A percentile compares a stretch with the other conserved stretches of the same genome.
Evolutionary conservation across 116 monocot genomes (phyloP).

Genomic region (Posidonia oceanica): DNA sequence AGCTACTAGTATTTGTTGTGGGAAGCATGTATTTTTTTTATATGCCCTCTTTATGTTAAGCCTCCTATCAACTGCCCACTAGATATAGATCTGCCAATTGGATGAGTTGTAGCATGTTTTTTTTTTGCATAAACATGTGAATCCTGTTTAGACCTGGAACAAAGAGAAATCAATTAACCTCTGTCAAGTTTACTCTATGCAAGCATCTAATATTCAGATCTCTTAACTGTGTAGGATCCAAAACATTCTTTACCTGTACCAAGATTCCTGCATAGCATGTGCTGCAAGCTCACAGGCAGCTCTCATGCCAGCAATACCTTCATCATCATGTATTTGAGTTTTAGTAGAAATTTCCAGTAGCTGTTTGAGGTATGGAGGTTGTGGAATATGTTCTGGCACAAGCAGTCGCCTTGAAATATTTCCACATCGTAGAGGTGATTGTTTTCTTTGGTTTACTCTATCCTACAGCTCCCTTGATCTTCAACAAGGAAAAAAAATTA

Average conservation of each 20-base stretch:
- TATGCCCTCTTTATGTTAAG: too few species aligned
- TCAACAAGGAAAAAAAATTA: constrained; percentile 6
- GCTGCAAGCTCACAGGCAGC: constrained; percentile 93
- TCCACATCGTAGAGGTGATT: constrained; percentile 62
- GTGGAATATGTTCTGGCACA: constrained; percentile 74
- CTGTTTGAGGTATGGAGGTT: constrained; percentile 65
- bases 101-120: too few species aligned
- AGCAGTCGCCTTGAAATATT: constrained; percentile 54
- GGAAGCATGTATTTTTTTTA: too few species aligned
- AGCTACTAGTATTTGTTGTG: too few species aligned
- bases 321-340: constrained; percentile 69
- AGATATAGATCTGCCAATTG: too few species aligned
- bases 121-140: too few species aligned
- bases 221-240: not conserved
- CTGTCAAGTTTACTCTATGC: too few species aligned
- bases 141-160: too few species aligned
- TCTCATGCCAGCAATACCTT: constrained; percentile 68
- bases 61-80: too few species aligned
- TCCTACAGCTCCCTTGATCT: constrained; percentile 41
- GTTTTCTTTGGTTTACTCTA: constrained; percentile 43
- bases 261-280: constrained; percentile 85
- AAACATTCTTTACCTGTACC: constrained; percentile 44
- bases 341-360: constrained; percentile 68
- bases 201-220: too few species aligned
- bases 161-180: too few species aligned